phyloP scores from a whole-genome alignment of 768 basidiomycete species.

The Mycena crocata region DNA sequence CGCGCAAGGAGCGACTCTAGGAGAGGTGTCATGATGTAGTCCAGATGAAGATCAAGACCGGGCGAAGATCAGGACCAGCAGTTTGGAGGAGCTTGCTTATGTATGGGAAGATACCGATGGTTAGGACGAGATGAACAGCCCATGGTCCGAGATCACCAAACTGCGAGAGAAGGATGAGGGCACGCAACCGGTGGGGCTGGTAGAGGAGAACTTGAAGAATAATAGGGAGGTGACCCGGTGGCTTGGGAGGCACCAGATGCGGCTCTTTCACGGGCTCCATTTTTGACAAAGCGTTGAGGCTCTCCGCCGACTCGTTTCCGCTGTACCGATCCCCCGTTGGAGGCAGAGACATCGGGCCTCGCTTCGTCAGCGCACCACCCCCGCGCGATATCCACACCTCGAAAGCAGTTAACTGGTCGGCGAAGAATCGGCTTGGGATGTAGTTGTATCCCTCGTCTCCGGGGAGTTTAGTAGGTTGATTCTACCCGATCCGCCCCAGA shows the following conservation, averaged over 20 bases:
- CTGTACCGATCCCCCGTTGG: constrained; percentile 52
- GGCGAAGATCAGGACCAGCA: constrained; percentile 93
- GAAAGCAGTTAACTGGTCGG: constrained; percentile 96
- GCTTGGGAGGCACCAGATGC: constrained; percentile 85
- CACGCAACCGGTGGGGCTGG: constrained; percentile 94
- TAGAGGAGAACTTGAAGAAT: constrained; percentile 97
- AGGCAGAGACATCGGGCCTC: constrained; percentile 81
- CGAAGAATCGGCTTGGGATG: constrained; percentile 90
- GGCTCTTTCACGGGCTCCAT: constrained; percentile 47
- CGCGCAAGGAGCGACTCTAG: constrained; percentile 89
- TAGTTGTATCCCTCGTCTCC: constrained; percentile 74
- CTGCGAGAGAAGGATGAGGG: constrained; percentile 94
- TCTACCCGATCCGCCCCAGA: constrained; percentile 56
- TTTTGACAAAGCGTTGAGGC: constrained; percentile 40
- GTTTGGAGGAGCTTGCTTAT: constrained; percentile 97
- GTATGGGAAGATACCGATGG: constrained; percentile 98
- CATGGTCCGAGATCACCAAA: constrained; percentile 99
- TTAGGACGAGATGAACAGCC: constrained; percentile 96
- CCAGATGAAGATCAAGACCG: constrained; percentile 99
- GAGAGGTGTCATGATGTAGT: constrained; percentile 91
- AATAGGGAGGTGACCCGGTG: constrained; percentile 97
- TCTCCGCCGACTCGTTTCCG: constrained; percentile 38
- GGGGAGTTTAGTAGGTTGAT: constrained; percentile 39
- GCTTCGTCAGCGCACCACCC: constrained; percentile 83
- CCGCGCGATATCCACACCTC: constrained; percentile 98